Evolutionary conservation across 2,329 filamentous ascomycete genomes (phyloP).

Genomic region (Fusarium haematococcum): DNA sequence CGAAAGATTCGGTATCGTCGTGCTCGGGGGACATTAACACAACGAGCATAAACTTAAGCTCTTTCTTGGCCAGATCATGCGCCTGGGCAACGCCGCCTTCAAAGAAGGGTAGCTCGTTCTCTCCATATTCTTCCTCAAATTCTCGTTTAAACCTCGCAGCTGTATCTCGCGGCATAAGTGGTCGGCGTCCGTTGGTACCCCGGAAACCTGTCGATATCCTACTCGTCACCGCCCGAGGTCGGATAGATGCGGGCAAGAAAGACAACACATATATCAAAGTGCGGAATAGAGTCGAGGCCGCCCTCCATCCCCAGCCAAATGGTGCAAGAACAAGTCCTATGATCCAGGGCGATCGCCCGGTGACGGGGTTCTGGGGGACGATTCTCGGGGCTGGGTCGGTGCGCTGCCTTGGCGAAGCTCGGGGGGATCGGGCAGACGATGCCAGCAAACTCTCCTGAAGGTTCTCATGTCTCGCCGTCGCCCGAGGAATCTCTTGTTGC

Average conservation of each 20-base stretch:
- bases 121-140: conserved; percentile 93
- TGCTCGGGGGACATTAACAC: conserved; percentile 92
- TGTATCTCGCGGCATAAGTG: conserved; percentile 86
- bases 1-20: conserved; percentile 87
- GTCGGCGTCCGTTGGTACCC: conserved; percentile 76
- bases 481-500: conserved; percentile 71
- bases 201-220: conserved; percentile 63
- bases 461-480: conserved; percentile 77
- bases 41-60: conserved; percentile 92
- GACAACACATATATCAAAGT: conserved; percentile 83
- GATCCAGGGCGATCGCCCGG: conserved; percentile 79
- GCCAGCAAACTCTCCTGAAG: conserved; percentile 71
- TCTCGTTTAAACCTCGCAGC: conserved; percentile 90
- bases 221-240: conserved; percentile 66
- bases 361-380: conserved; percentile 78
- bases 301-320: conserved; percentile 80
- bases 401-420: conserved; percentile 43
- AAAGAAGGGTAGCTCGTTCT: conserved; percentile 78
- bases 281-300: conserved; percentile 76
- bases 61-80: conserved; percentile 88
- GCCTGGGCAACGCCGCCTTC: conserved; percentile 94
- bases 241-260: conserved; percentile 77
- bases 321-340: conserved; percentile 84
- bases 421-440: conserved; percentile 35
- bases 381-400: conserved; percentile 84